These are phyloP conservation scores for Hibiscus syriacus DNA, from an alignment of 345 rosid species.

Conservation along the genomic window DNA sequence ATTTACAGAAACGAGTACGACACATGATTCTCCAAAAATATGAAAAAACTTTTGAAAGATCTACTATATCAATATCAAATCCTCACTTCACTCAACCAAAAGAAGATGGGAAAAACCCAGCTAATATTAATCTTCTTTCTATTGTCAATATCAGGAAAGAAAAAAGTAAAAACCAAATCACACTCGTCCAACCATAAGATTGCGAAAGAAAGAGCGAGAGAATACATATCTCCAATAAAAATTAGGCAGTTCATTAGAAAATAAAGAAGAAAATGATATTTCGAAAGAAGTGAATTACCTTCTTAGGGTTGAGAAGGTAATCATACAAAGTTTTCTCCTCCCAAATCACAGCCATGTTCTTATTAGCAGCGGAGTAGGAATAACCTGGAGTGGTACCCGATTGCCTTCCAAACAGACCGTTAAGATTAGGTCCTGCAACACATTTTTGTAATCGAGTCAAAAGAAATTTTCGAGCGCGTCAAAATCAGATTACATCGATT, in stretches of 20 bases:
- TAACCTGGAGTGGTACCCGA: conserved; percentile 65
- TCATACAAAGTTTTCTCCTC: conserved; percentile 78
- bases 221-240: too few relatives aligned
- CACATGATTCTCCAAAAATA: too few relatives aligned
- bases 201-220: too few relatives aligned
- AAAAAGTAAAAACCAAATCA: not conserved
- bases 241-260: too few relatives aligned
- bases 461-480: not conserved
- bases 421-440: conserved; percentile 67
- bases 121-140: too few relatives aligned
- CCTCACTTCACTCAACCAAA: not conserved
- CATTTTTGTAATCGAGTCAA: not conserved
- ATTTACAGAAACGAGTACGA: too few relatives aligned
- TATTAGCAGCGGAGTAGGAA: conserved; percentile 88
- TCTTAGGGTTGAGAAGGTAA: conserved; percentile 86
- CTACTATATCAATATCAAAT: not conserved
- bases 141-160: too few relatives aligned
- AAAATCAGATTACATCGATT: not conserved
- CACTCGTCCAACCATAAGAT: not conserved
- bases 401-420: conserved; percentile 86
- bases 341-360: conserved; percentile 80
- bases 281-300: conserved; percentile 22
- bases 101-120: too few relatives aligned
- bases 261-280: not conserved
- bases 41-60: not conserved